These are phyloP conservation scores for Podospora fimiseda DNA, from an alignment of 495 filamentous ascomycete genomes.

Conservation along the genomic window DNA sequence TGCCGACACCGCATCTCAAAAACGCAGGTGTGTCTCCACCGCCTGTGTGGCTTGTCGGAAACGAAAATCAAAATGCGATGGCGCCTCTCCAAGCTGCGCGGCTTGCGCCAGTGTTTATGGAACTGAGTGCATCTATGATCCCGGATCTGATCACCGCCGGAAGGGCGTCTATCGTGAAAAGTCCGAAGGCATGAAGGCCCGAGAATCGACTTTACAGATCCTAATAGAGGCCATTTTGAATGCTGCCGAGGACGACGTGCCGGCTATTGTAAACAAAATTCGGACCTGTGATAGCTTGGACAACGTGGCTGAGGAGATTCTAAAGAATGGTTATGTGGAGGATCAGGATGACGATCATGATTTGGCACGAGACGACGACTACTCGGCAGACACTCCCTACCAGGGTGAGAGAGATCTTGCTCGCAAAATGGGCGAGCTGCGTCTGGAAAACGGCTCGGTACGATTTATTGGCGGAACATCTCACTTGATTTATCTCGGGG, in stretches of 20 bases:
- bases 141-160: conserved; percentile 87
- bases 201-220: conserved; percentile 82
- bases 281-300: conserved; percentile 89
- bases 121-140: conserved; percentile 90
- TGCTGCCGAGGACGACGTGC: conserved; percentile 75
- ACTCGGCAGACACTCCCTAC: conserved; percentile 38
- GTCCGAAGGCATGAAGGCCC: conserved; percentile 79
- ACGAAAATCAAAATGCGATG: conserved; percentile 93
- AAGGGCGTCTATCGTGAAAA: conserved; percentile 97
- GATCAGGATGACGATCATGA: conserved; percentile 32
- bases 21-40: conserved; percentile 86
- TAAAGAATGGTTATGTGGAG: conserved; percentile 37
- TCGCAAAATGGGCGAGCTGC: conserved; percentile 86
- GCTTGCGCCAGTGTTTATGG: conserved; percentile 94
- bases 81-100: conserved; percentile 83
- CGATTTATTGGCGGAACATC: conserved; percentile 94
- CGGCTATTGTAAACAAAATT: conserved; percentile 75
- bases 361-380: conserved; percentile 29
- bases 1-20: conserved; percentile 48
- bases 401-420: conserved; percentile 81
- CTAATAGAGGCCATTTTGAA: conserved; percentile 91
- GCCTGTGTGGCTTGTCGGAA: conserved; percentile 90
- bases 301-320: conserved; percentile 74
- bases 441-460: conserved; percentile 80
- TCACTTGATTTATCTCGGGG: conserved; percentile 76